Percentiles rank a stretch among this genome's conserved stretches.
These are phyloP conservation scores for Cutaneotrichosporon sp. DNA, from an alignment of 1,284 basidiomycete species.

Conservation along the genomic window DNA sequence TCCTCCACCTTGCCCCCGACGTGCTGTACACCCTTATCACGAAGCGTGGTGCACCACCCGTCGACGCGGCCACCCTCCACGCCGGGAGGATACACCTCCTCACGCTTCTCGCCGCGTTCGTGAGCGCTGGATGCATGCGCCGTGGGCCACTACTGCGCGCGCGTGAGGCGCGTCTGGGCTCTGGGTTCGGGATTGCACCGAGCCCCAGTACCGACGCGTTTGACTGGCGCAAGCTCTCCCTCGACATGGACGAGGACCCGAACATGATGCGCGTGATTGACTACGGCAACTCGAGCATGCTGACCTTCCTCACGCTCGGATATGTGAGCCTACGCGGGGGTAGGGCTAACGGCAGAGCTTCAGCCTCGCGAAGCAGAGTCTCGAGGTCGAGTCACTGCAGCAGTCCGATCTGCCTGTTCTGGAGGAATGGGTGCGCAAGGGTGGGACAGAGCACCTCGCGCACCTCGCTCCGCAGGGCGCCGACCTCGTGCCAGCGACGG, in stretches of 20 bases:
- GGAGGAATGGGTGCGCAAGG: conserved; percentile 37
- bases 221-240: background rate
- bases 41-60: conserved; percentile 13
- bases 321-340: conserved; percentile 35
- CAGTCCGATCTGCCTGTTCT: conserved; percentile 46
- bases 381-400: conserved; percentile 32
- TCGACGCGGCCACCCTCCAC: conserved; percentile 9
- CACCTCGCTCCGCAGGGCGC: conserved; percentile 17
- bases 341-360: conserved; percentile 30
- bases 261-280: conserved; percentile 37
- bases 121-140: conserved; percentile 37
- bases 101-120: background rate
- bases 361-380: conserved; percentile 32
- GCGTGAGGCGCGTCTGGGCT: conserved; percentile 35
- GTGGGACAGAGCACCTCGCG: conserved; percentile 16
- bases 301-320: conserved; percentile 42
- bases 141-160: conserved; percentile 44
- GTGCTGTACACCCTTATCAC: conserved; percentile 37
- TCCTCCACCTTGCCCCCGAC: conserved; percentile 25
- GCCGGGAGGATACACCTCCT: conserved; percentile 15
- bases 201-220: conserved; percentile 8
- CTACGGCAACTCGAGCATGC: conserved; percentile 44
- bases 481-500: conserved; percentile 26
- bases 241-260: conserved; percentile 12
- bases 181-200: conserved; percentile 41